phyloP scores from a whole-genome alignment of 176 grass and related monocot species.

The Triticum monococcum region DNA sequence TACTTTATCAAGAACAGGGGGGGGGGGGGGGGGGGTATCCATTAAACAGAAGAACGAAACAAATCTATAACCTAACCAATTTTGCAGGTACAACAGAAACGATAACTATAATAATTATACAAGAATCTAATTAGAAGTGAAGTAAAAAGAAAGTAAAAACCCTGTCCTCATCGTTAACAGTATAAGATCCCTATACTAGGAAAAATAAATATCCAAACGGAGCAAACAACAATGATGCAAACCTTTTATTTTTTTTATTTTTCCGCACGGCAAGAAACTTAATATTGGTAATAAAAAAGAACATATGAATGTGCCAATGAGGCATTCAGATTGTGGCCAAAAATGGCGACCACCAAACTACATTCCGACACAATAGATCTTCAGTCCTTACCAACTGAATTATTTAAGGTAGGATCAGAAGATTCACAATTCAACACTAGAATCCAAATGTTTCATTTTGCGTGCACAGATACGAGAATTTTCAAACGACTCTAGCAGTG shows the following conservation, averaged over 20 bases:
- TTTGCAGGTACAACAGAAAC: neutral
- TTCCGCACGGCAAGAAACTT: neutral
- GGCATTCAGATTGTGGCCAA: constrained; percentile 1
- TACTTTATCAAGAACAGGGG: neutral
- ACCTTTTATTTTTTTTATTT: neutral
- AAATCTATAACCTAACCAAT: neutral
- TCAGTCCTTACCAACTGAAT: neutral
- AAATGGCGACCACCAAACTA: neutral
- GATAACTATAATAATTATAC: neutral
- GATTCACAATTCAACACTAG: constrained; percentile 2
- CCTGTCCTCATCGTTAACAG: neutral
- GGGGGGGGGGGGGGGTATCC: too few relatives aligned
- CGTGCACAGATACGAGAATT: constrained; percentile 10
- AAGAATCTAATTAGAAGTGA: neutral
- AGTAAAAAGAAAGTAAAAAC: neutral
- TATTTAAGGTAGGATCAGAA: neutral
- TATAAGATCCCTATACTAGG: neutral
- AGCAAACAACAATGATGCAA: neutral
- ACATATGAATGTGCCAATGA: neutral
- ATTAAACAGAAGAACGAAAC: neutral
- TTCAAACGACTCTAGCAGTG: neutral
- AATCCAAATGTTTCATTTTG: neutral
- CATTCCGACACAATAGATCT: neutral
- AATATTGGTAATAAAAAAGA: neutral
- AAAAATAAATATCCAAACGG: neutral